Evolutionary conservation across 495 filamentous ascomycete species (phyloP).

Genomic region (Hypomontagnella monticulosa): DNA sequence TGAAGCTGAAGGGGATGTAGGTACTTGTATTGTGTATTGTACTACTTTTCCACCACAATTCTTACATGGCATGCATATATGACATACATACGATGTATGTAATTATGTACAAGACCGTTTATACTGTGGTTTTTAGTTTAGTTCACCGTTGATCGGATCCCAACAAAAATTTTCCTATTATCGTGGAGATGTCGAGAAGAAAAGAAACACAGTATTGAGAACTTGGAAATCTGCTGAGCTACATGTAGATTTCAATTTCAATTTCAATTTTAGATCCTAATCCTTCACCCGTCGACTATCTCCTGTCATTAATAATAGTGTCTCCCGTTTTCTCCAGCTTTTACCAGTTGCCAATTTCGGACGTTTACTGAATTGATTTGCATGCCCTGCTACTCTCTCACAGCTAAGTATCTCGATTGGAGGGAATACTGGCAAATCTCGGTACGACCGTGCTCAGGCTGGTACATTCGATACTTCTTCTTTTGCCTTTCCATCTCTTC

Average conservation of each 20-base stretch:
- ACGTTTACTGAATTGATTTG: conserved; percentile 25
- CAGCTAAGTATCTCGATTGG: conserved; percentile 15
- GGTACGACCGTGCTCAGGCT: conserved; percentile 33
- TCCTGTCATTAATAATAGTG: conserved; percentile 19
- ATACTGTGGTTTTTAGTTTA: background rate
- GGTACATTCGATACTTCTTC: conserved; percentile 13
- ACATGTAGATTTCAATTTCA: background rate
- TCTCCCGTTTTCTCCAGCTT: background rate
- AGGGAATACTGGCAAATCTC: conserved; percentile 18
- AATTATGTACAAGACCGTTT: background rate
- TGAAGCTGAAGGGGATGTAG: background rate
- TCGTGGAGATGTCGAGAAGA: conserved; percentile 1
- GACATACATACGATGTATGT: background rate
- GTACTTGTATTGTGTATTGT: background rate
- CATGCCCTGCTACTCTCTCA: conserved; percentile 1
- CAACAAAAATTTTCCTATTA: conserved; percentile 32
- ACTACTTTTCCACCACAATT: background rate
- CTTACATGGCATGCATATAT: conserved; percentile 1
- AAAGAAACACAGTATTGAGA: background rate
- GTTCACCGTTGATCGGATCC: conserved; percentile 28
- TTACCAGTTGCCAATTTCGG: conserved; percentile 23
- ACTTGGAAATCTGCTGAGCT: conserved; percentile 26
- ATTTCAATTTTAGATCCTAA: conserved; percentile 1
- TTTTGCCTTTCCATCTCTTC: conserved; percentile 13
- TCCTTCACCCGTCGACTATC: conserved; percentile 12